Evolutionary conservation across 1,139 yeast species (phyloP).

Genomic region (Magnusiomyces suaveolens): DNA sequence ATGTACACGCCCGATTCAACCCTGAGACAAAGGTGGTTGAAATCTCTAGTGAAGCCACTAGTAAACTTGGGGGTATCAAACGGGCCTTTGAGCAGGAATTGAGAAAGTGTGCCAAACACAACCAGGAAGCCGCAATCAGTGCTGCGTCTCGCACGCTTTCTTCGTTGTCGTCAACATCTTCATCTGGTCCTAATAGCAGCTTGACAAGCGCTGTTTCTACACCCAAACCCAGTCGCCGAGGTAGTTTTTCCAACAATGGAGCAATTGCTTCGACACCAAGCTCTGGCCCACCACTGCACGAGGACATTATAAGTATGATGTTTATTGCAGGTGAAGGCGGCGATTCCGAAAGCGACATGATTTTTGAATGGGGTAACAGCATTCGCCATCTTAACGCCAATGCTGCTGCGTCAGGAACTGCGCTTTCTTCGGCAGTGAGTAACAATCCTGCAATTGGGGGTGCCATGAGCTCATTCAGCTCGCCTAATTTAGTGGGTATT

Average conservation of each 20-base stretch:
- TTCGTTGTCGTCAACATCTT: not conserved
- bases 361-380: slow-evolving; percentile 50
- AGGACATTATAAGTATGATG: slow-evolving; percentile 13
- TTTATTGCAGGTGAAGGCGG: slow-evolving; percentile 58
- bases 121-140: not conserved
- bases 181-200: not conserved
- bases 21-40: slow-evolving; percentile 36
- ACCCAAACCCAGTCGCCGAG: not conserved
- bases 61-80: slow-evolving; percentile 22
- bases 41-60: slow-evolving; percentile 20
- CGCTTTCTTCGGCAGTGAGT: not conserved
- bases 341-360: slow-evolving; percentile 50
- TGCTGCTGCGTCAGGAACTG: not conserved
- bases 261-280: no score
- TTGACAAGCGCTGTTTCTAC: not conserved
- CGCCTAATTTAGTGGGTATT: not conserved
- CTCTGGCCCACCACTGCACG: not conserved
- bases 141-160: not conserved
- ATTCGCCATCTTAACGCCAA: slow-evolving; percentile 24
- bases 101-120: not conserved
- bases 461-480: not conserved
- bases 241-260: not conserved
- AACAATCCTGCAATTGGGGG: not conserved
- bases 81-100: slow-evolving; percentile 15
- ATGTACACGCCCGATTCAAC: slow-evolving; percentile 69